Evolutionary conservation across 2,329 filamentous ascomycete species (phyloP), one percentile per base, ranked within the genome.

Genomic region (Trichoderma sp.): DNA sequence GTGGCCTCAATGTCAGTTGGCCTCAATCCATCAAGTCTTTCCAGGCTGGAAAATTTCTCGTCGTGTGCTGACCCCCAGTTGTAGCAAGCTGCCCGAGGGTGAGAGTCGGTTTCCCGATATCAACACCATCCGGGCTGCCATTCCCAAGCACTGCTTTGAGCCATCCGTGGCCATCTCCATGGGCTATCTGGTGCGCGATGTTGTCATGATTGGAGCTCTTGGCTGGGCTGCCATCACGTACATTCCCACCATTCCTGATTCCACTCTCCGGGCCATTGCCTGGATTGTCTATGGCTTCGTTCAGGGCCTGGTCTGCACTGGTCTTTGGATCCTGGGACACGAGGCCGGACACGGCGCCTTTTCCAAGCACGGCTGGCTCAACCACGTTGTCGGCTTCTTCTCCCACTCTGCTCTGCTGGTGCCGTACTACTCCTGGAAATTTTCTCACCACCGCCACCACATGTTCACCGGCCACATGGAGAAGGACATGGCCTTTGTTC

Each of bases 371-470:
- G 82, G 82, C 62, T 78, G 75, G 36, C 78, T 92, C 74, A 92
- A 92, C 79, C 86, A 91, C 77, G 79, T 85, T 18, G 83, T 90
- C 71, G 91, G 91, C 73, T 91, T 90, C 84, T 78, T 86, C 63
- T 81, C 89, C n/a, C 91, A 93, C 84, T 91, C 88, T 7, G 83
- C 86, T 72, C 84, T 93, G 51, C 80, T 91, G 73, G 90, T 91
- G 3, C 91, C 91, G 4, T 93, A 90, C 82, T 92, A 92, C 83
- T 89, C 88, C 63, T 93, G 91, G 91, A 90, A 91, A 82, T 89
- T 89, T 79, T 90, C 87, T 36, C 91, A 93, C 80, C 86, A 87
- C 72, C 87, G 90, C 65, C 91, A 93, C 81, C 91, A 93, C 82
- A 87, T 87, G 75, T 91, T 88, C 81, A 89, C 89, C 58, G 89